Conservation (phyloP, 768 basidiomycete species). For the Hygrocybe punicea region DNA sequence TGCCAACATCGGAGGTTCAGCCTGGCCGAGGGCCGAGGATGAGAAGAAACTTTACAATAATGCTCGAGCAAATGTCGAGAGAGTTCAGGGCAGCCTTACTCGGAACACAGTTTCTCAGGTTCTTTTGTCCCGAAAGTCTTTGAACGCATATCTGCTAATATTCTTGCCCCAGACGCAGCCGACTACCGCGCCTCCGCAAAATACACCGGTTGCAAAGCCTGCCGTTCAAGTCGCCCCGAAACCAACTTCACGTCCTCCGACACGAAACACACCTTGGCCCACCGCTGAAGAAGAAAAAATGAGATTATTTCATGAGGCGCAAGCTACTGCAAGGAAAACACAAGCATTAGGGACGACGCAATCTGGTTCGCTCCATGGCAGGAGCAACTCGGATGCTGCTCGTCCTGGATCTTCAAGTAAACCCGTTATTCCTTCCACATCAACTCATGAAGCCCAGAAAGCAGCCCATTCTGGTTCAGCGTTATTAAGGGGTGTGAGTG, state of each 20-base stretch:
- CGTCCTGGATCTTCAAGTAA: constrained; percentile 9
- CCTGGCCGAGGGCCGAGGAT: constrained; percentile 56
- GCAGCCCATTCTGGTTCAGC: constrained; percentile 13
- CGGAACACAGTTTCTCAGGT: constrained; percentile 6
- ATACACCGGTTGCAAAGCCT: constrained; percentile 24
- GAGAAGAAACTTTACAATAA: constrained; percentile 70
- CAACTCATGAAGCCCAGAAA: constrained; percentile 7
- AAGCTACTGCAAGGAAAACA: constrained; percentile 57
- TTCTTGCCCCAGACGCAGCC: neutral
- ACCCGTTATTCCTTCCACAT: neutral
- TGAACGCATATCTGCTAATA: neutral
- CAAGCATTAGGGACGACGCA: constrained; percentile 41
- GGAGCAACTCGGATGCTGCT: constrained; percentile 20
- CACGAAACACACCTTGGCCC: constrained; percentile 44
- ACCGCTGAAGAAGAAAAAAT: constrained; percentile 77
- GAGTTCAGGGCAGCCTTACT: constrained; percentile 45
- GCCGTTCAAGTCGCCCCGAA: constrained; percentile 10
- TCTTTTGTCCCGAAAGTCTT: neutral
- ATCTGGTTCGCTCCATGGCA: constrained; percentile 25
- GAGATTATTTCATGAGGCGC: constrained; percentile 64
- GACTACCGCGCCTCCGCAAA: neutral
- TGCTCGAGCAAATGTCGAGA: constrained; percentile 58
- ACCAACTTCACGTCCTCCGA: constrained; percentile 15
- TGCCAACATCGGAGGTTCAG: neutral
- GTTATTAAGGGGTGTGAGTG: constrained; percentile 3